Base-by-base conservation (phyloP, 352 stramenopile genomes). In the Phytophthora pseudosyringae region DNA sequence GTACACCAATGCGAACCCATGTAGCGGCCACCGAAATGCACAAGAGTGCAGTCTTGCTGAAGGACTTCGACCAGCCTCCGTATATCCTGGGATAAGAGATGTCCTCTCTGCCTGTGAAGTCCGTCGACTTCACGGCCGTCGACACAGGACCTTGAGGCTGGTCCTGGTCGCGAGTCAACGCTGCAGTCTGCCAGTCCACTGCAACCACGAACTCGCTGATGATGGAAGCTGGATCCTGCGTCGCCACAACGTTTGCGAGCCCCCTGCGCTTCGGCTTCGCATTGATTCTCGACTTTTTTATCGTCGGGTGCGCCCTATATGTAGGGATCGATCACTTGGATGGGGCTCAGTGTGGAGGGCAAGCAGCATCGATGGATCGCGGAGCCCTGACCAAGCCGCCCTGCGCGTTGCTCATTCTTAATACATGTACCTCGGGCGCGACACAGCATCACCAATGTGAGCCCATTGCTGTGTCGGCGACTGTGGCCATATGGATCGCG, bases 401-500 rank as follows among this genome's bases (percentile, higher is more conserved):
- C 13, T 13, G 40, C 31, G 32, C 13, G 46, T 51, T 66, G 48
- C 32, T 60, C 48, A 59, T 50, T 49, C 33, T 51, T n/a, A n/a
- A 28, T 11, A n/a, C 6, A 11, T 44, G 31, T 41, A 41, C n/a
- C 13, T 41, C 36, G 13, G 36, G 36, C 31, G 39, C 3, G 11
- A 12, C 32, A 41, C 48, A 54, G 53, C 26, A 48, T 66, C 47
- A 48, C 21, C 55, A 33, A 11, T 4, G 13, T 32, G 16, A 52
- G 18, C 31, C 39, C 40, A 39, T 55, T 41, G 40, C 40, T 48
- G 49, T 40, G 21, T 67, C 36, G 36, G 13, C n/a, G 36, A 18
- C 38, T 10, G 26, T 33, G 31, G 59, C 41, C 51, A 67, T 67
- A 54, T 63, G 51, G 51, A 62, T 63, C 51, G 29, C 51, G 52